A percentile compares a stretch with the other conserved stretches of the same genome.
Conservation (phyloP, 2,329 filamentous ascomycete species). For the Zymoseptoria tritici region DNA sequence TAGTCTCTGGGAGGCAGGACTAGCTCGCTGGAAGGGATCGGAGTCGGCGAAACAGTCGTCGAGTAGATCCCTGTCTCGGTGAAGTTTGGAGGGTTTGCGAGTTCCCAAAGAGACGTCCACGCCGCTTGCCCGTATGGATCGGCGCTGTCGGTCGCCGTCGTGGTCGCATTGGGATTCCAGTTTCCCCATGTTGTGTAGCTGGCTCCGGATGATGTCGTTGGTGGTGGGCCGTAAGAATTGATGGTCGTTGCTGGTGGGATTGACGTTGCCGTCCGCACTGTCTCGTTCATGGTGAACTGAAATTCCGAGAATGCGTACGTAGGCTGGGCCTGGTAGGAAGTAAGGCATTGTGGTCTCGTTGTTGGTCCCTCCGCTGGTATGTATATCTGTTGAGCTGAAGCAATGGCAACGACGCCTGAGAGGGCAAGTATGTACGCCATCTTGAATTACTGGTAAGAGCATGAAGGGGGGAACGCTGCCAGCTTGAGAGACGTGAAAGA, state of each 20-base stretch:
- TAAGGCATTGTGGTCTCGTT: background rate
- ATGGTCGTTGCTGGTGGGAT: background rate
- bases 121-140: conserved; percentile 5
- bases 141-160: background rate
- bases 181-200: background rate
- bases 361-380: background rate
- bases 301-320: background rate
- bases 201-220: background rate
- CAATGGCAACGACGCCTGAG: background rate
- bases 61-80: conserved; percentile 7
- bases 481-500: too few relatives aligned
- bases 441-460: background rate
- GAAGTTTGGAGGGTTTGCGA: conserved; percentile 6
- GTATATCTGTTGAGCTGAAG: background rate
- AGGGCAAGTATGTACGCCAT: background rate
- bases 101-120: conserved; percentile 2
- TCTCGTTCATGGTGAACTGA: background rate
- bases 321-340: background rate
- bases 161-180: background rate
- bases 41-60: conserved; percentile 28
- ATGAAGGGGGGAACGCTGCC: too few relatives aligned
- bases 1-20: conserved; percentile 25
- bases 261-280: background rate
- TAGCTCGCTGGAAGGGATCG: conserved; percentile 30
- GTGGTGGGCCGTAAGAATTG: background rate